Conservation (phyloP, 306 rosid genomes). For the Canavalia gladiata region DNA sequence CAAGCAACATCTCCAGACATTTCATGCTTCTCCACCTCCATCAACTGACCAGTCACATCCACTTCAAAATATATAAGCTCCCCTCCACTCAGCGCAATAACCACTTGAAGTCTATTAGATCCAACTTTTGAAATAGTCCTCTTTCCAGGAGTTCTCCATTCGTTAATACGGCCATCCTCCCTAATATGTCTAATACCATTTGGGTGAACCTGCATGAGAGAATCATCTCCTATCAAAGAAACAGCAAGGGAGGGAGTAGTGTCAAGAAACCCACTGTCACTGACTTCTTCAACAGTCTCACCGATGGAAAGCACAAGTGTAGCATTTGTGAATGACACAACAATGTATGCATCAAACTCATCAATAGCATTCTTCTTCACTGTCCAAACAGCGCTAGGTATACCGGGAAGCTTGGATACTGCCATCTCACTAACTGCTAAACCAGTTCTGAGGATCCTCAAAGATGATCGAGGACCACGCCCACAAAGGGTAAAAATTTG, state of each 20-base stretch:
- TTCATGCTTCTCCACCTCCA: conserved; percentile 98
- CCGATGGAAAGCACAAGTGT: conserved; percentile 98
- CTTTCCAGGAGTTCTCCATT: conserved; percentile 99
- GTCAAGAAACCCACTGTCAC: conserved; percentile 95
- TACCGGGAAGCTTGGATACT: conserved; percentile 96
- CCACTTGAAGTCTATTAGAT: conserved; percentile 92
- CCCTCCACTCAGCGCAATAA: conserved; percentile 95
- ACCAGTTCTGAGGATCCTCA: conserved; percentile 97
- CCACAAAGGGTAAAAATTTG: conserved; percentile 96
- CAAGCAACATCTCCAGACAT: conserved; percentile 98
- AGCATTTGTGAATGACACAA: conserved; percentile 92
- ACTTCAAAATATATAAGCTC: conserved; percentile 96
- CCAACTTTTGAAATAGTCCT: conserved; percentile 92
- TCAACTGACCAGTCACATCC: conserved; percentile 91
- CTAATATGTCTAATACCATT: conserved; percentile 99
- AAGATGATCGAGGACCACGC: conserved; percentile 94
- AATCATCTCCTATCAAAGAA: conserved; percentile 97
- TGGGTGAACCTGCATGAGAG: conserved; percentile 99
- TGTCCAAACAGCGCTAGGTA: conserved; percentile 98
- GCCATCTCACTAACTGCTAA: conserved; percentile 98
- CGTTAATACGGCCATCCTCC: conserved; percentile 97
- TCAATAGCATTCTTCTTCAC: conserved; percentile 92
- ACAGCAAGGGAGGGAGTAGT: conserved; percentile 95
- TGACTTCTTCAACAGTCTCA: conserved; percentile 98
- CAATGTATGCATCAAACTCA: conserved; percentile 96